Conservation (phyloP, 495 filamentous ascomycete genomes). For the Hypoxylon subgilvum region DNA sequence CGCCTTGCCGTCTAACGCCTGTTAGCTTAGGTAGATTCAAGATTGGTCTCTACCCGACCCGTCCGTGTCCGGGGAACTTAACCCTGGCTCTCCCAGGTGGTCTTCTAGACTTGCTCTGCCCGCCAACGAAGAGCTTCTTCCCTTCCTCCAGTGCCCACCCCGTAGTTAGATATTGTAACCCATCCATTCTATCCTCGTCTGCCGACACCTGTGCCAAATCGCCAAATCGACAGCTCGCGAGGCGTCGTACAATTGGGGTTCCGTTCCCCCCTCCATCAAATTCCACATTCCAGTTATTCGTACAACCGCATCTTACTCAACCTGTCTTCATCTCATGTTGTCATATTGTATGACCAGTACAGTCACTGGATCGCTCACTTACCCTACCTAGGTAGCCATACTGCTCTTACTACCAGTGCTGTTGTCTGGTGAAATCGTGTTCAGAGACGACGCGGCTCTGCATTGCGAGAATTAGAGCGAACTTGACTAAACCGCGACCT, state of each 20-base stretch:
- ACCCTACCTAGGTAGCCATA: conserved; percentile 16
- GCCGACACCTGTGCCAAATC: conserved; percentile 9
- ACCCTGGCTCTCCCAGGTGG: conserved; percentile 19
- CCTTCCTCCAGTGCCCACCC: conserved; percentile 32
- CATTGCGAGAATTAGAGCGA: conserved; percentile 1
- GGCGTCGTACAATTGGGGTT: conserved; percentile 12
- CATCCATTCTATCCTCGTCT: conserved; percentile 22
- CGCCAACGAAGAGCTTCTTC: conserved; percentile 34
- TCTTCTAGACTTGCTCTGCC: conserved; percentile 30
- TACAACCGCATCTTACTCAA: conserved; percentile 16
- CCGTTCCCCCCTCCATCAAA: conserved; percentile 4
- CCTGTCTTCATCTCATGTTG: conserved; percentile 25
- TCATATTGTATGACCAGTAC: conserved; percentile 17
- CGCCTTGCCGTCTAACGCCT: conserved; percentile 27
- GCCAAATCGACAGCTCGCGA: conserved; percentile 28
- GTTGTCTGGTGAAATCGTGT: background rate
- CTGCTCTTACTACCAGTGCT: background rate
- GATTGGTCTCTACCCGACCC: conserved; percentile 39
- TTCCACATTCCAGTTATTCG: conserved; percentile 20
- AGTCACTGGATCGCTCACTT: conserved; percentile 8
- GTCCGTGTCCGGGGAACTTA: conserved; percentile 36
- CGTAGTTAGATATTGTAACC: conserved; percentile 30
- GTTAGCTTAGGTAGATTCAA: conserved; percentile 35
- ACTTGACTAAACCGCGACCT: background rate
- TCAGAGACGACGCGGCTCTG: conserved; percentile 10